phyloP scores from a whole-genome alignment of 805 yeast species.

The Schwanniomyces vanrijiae region DNA sequence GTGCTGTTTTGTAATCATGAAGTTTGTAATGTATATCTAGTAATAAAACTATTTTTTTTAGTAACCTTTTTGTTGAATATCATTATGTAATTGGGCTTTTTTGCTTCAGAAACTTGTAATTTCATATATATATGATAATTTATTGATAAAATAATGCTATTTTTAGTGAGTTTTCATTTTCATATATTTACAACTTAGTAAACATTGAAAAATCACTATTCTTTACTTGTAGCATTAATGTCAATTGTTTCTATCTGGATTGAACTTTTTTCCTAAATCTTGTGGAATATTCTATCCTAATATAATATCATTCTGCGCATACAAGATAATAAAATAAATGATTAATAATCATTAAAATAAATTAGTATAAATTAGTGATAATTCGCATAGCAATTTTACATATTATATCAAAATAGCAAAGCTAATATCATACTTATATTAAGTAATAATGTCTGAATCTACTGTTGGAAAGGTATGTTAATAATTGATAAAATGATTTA shows the following conservation, averaged over 20 bases:
- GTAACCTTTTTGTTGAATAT: background rate
- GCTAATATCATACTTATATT: no score
- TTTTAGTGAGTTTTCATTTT: no score
- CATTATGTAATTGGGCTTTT: no score
- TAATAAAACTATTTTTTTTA: background rate
- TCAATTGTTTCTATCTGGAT: background rate
- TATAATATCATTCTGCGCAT: background rate
- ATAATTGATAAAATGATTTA: background rate
- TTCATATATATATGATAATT: no score
- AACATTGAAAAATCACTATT: no score
- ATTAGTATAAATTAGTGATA: background rate
- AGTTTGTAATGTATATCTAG: background rate
- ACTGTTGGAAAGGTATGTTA: constrained; percentile 19
- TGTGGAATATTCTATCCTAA: background rate
- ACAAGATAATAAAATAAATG: background rate
- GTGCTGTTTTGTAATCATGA: constrained; percentile 66
- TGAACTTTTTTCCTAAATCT: background rate
- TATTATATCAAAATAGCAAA: no score
- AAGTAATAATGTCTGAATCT: constrained; percentile 17
- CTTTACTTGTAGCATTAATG: background rate
- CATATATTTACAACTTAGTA: background rate
- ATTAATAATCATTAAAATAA: no score
- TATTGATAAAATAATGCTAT: no score
- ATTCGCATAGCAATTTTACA: background rate
- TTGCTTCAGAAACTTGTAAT: no score